A percentile compares a stretch with the other conserved stretches of the same genome.
Conservation (phyloP, 2,329 filamentous ascomycete genomes). For the Helotiales sp. region DNA sequence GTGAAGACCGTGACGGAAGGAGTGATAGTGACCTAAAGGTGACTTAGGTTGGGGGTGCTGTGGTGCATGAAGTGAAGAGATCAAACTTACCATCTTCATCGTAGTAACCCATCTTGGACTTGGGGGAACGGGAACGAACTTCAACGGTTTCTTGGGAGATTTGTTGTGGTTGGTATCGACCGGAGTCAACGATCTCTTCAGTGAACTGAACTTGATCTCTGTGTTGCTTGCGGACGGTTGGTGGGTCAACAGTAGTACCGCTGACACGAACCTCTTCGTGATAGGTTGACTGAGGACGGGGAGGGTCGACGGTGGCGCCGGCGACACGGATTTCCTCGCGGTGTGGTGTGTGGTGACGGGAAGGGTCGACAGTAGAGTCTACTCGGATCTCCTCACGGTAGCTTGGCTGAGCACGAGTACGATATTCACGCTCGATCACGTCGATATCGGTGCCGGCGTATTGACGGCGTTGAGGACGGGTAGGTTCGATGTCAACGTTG, state of each 20-base stretch:
- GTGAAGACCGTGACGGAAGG: slow-evolving; percentile 70
- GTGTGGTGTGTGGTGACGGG: slow-evolving; percentile 41
- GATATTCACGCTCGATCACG: slow-evolving; percentile 66
- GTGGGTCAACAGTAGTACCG: background rate
- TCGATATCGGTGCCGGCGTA: slow-evolving; percentile 47
- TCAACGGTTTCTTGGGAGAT: slow-evolving; percentile 36
- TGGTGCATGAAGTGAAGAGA: background rate
- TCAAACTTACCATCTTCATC: slow-evolving; percentile 58
- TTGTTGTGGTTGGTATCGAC: slow-evolving; percentile 1
- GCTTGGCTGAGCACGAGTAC: slow-evolving; percentile 57
- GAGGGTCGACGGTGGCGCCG: slow-evolving; percentile 40
- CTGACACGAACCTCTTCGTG: background rate
- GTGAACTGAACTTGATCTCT: background rate
- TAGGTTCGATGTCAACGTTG: slow-evolving; percentile 27
- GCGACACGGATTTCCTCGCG: slow-evolving; percentile 23
- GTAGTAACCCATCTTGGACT: slow-evolving; percentile 73
- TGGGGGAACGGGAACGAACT: slow-evolving; percentile 27
- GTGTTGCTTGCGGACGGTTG: background rate
- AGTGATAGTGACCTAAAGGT: slow-evolving; percentile 64
- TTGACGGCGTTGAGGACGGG: slow-evolving; percentile 27
- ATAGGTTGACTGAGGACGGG: slow-evolving; percentile 37
- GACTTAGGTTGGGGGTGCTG: slow-evolving; percentile 28
- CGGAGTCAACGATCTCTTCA: background rate
- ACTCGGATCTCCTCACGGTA: slow-evolving; percentile 37
- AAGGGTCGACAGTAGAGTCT: slow-evolving; percentile 65